Base-by-base conservation (phyloP, 2,329 filamentous ascomycete species). In the Byssoonygena ceratinophila region DNA sequence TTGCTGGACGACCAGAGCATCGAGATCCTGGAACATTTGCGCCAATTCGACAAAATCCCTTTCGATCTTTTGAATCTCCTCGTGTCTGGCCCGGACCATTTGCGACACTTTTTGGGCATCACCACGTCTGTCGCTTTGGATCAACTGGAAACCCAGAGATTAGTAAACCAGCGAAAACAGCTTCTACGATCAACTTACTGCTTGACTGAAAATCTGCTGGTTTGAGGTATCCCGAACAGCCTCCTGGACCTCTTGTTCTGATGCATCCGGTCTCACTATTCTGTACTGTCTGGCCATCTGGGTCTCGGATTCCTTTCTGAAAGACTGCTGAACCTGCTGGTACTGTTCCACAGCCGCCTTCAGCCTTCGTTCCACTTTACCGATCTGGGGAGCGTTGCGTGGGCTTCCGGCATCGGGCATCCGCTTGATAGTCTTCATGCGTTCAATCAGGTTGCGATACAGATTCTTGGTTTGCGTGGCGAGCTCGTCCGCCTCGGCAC, bases 21-120 rank as follows among this genome's bases (percentile, higher is more conserved):
- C 87, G 72, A 97, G 84, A 60, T 96, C 85, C 66, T 89, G 81
- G 80, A 96, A 94, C 51, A 97, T 75, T 69, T 92, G 81, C 4
- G 85, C 81, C 53, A 98, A 76, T 70, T 95, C 86, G 9, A 87
- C 81, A 79, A 97, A 86, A 66, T 94, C 86, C 64, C 80, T 76
- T 74, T 95, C 89, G 64, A 97, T 95, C 77, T 94, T 91, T 70
- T 89, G 81, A 60, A 98, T 85, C 39, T 87, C 89, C 49, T 81
- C 81, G 68, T 95, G 89, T 59, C 92, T 85, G 63, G 86, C 81
- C 68, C 85, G 80, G 32, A 94, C 88, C 59, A 87, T 87, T 60
- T 79, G 80, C 52, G 94, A 77, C 32, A 88, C 87, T 34, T 83
- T 81, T 58, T 85, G 83, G 39, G 88, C 87, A 68, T 94, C 85